Conservation (phyloP, 257 asterid genomes). For the Asclepias syriaca region DNA sequence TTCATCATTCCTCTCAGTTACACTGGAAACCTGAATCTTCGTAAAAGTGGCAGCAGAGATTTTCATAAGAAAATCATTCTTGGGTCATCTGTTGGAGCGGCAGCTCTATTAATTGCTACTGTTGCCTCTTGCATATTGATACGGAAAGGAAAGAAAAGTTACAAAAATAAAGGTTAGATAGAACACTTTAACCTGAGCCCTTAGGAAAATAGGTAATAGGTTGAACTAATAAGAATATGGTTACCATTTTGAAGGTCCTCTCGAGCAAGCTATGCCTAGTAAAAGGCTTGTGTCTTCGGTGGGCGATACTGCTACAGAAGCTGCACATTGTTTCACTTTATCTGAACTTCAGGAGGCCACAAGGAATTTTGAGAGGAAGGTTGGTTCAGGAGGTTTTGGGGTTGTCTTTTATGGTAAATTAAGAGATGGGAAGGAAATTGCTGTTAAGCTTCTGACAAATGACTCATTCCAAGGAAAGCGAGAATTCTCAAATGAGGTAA, state of each 20-base stretch:
- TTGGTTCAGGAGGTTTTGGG: slow-evolving; percentile 96
- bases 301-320: slow-evolving; percentile 58
- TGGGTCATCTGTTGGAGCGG: slow-evolving; percentile 78
- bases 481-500: slow-evolving; percentile 93
- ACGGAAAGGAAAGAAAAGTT: slow-evolving; percentile 45
- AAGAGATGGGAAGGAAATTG: slow-evolving; percentile 85
- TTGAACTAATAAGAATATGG: slow-evolving; percentile 17
- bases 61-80: slow-evolving; percentile 57
- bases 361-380: slow-evolving; percentile 62
- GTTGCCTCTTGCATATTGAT: slow-evolving; percentile 52
- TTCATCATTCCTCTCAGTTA: slow-evolving; percentile 47
- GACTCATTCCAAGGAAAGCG: slow-evolving; percentile 93
- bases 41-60: slow-evolving; percentile 32
- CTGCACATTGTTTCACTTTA: slow-evolving; percentile 77
- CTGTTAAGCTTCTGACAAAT: slow-evolving; percentile 77
- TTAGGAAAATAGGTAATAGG: slow-evolving; percentile 11
- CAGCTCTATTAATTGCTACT: slow-evolving; percentile 63
- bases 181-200: slow-evolving; percentile 7
- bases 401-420: slow-evolving; percentile 80
- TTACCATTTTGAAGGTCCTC: slow-evolving; percentile 34
- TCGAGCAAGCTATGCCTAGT: slow-evolving; percentile 30
- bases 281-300: slow-evolving; percentile 49
- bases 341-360: slow-evolving; percentile 84
- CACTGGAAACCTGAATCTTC: slow-evolving; percentile 64
- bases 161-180: slow-evolving; percentile 49